phyloP scores from a whole-genome alignment of 1,139 yeast species.

The Spencermartinsiella ligniputridi region DNA sequence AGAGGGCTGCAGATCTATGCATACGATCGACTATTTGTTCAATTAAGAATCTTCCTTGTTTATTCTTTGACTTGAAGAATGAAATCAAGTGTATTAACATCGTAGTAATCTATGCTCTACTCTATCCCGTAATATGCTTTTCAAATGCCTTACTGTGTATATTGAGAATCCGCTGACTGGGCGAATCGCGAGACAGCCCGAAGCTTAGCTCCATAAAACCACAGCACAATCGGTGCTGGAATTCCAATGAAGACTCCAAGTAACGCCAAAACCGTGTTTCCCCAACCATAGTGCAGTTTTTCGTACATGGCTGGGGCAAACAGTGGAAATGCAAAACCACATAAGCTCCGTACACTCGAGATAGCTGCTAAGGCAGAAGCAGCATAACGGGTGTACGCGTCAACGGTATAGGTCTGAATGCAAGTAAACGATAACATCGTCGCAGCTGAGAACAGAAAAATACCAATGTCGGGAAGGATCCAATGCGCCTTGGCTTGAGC shows the following conservation, averaged over 20 bases:
- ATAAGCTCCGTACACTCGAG: conserved; percentile 52
- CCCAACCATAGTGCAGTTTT: conserved; percentile 56
- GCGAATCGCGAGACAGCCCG: conserved; percentile 29
- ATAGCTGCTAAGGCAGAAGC: conserved; percentile 57
- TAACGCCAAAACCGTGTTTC: conserved; percentile 50
- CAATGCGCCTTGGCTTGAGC: conserved; percentile 45
- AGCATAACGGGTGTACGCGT: conserved; percentile 58
- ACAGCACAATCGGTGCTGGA: conserved; percentile 50
- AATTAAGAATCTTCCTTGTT: too few relatives aligned
- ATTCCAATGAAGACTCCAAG: conserved; percentile 47
- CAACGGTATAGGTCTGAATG: conserved; percentile 56
- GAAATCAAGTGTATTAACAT: too few relatives aligned
- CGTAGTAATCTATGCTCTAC: too few relatives aligned
- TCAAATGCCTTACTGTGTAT: not conserved
- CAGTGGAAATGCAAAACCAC: conserved; percentile 49
- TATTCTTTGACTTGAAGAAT: too few relatives aligned
- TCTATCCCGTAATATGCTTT: not conserved
- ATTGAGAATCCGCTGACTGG: not conserved
- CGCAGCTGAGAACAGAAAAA: conserved; percentile 49
- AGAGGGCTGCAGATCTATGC: too few relatives aligned
- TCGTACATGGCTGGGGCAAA: conserved; percentile 32
- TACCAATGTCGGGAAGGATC: conserved; percentile 55
- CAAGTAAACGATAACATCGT: conserved; percentile 53
- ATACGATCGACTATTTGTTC: too few relatives aligned
- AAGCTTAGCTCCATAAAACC: conserved; percentile 45